phyloP scores from a whole-genome alignment of 331 rosid species.

The Telfairia occidentalis region DNA sequence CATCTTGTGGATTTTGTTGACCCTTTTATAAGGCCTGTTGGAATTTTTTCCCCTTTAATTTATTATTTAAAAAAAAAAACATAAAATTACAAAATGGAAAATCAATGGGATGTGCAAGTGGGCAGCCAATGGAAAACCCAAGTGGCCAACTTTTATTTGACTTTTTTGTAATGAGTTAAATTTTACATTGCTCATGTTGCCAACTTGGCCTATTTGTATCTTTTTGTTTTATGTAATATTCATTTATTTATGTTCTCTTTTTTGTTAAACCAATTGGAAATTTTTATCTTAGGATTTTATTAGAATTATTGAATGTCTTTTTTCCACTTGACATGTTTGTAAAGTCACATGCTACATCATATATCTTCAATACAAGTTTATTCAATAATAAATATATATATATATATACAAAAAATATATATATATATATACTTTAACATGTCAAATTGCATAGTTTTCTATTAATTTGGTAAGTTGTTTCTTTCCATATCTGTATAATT shows the following conservation, averaged over 20 bases:
- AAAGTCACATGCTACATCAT: neutral
- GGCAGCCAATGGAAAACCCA: neutral
- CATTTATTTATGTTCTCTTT: neutral
- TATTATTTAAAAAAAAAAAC: neutral
- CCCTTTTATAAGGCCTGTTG: neutral
- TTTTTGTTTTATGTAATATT: neutral
- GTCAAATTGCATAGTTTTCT: neutral
- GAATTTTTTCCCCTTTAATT: neutral
- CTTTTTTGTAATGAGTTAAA: neutral
- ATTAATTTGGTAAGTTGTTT: too few species aligned
- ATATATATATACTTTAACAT: too few species aligned
- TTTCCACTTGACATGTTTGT: neutral
- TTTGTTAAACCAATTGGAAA: neutral
- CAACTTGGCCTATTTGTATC: neutral
- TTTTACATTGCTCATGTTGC: neutral
- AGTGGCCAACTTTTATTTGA: neutral
- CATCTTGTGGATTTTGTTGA: neutral
- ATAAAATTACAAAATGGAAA: neutral
- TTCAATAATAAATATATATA: too few species aligned
- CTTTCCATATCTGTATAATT: neutral
- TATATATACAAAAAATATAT: too few species aligned
- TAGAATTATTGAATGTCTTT: neutral
- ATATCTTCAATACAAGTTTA: too few species aligned
- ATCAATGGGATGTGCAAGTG: conserved; percentile 3
- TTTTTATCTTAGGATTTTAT: neutral